phyloP scores from a whole-genome alignment of 352 stramenopile species.

The Hyaloperonospora brassicae region DNA sequence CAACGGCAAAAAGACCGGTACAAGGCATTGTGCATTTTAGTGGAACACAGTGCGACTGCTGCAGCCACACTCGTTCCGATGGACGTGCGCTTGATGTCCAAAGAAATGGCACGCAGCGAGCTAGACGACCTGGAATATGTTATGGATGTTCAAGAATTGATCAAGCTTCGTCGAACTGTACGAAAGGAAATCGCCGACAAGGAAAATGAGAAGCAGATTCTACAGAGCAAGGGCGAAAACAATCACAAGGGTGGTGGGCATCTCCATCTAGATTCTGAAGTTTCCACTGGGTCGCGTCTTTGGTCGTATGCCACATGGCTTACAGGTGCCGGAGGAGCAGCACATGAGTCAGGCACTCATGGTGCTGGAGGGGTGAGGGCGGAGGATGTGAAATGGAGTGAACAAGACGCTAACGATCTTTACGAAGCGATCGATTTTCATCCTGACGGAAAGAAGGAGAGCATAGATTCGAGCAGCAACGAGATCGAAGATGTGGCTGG shows the following conservation, averaged over 20 bases:
- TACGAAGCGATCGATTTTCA: constrained; percentile 81
- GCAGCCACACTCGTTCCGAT: constrained; percentile 32
- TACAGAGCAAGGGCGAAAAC: constrained; percentile 24
- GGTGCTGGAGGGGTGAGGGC: constrained; percentile 14
- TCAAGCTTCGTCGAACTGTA: constrained; percentile 45
- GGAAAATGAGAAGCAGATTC: constrained; percentile 27
- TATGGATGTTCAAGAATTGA: constrained; percentile 64
- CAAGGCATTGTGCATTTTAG: constrained; percentile 48
- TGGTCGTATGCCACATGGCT: constrained; percentile 79
- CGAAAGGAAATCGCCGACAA: constrained; percentile 41
- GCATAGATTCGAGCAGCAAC: constrained; percentile 11
- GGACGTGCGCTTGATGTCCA: constrained; percentile 35
- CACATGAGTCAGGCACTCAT: constrained; percentile 9
- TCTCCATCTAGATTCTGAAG: constrained; percentile 9
- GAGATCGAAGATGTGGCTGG: constrained; percentile 18
- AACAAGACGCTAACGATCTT: constrained; percentile 75
- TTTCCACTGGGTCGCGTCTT: constrained; percentile 37
- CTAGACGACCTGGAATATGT: constrained; percentile 62
- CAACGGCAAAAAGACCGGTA: constrained; percentile 40
- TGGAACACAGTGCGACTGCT: constrained; percentile 24
- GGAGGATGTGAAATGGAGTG: constrained; percentile 69
- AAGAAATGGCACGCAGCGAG: constrained; percentile 37
- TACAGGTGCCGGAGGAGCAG: constrained; percentile 18
- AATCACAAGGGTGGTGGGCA: constrained; percentile 13
- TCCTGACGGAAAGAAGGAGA: constrained; percentile 33